Percentiles rank a stretch among this genome's conserved stretches.
Evolutionary conservation across 495 filamentous ascomycete genomes (phyloP).

Genomic region (Lasiosphaeria miniovina): DNA sequence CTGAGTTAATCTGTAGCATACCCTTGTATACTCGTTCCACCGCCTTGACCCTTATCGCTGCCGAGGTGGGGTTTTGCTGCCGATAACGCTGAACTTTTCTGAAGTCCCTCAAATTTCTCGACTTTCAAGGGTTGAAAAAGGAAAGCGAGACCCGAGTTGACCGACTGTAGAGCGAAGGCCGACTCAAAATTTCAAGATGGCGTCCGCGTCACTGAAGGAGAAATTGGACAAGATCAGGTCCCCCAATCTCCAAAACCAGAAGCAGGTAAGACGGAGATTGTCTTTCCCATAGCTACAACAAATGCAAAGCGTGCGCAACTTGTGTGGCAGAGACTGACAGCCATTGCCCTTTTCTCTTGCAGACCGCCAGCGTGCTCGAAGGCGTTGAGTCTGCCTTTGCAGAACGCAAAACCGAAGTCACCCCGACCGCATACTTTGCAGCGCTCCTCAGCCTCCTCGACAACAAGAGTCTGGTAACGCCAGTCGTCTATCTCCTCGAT

Average conservation of each 20-base stretch:
- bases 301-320: not conserved
- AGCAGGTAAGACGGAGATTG: slow-evolving; percentile 61
- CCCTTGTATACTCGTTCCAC: not conserved
- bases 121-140: slow-evolving; percentile 4
- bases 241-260: slow-evolving; percentile 92
- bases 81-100: slow-evolving; percentile 33
- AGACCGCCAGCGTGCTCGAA: slow-evolving; percentile 85
- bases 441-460: slow-evolving; percentile 86
- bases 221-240: slow-evolving; percentile 94
- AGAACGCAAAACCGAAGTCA: slow-evolving; percentile 76
- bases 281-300: not conserved
- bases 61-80: slow-evolving; percentile 19
- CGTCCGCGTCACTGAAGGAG: slow-evolving; percentile 69
- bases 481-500: slow-evolving; percentile 95
- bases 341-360: slow-evolving; percentile 2
- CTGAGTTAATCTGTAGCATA: too few species aligned
- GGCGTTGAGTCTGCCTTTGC: slow-evolving; percentile 90
- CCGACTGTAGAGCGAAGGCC: slow-evolving; percentile 13
- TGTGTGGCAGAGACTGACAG: slow-evolving; percentile 11
- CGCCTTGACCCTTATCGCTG: slow-evolving; percentile 24
- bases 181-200: slow-evolving; percentile 37
- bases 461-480: slow-evolving; percentile 81
- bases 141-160: slow-evolving; percentile 18
- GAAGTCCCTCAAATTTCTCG: slow-evolving; percentile 27
- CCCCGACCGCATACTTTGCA: slow-evolving; percentile 91